Conservation (phyloP, 208 protist species). For the Acanthamoeba castellanii region DNA sequence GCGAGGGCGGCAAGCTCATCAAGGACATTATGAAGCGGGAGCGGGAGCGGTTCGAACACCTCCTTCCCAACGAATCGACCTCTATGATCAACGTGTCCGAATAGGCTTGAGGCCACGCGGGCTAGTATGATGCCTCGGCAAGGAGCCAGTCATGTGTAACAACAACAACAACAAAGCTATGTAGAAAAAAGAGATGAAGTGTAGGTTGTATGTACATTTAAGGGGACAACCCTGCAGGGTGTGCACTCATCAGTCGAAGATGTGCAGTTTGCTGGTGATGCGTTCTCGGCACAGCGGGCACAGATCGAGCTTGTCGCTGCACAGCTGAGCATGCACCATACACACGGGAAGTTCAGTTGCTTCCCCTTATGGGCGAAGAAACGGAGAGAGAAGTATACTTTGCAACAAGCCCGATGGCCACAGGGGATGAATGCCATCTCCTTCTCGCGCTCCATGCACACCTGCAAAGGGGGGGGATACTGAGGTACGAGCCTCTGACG, state of each 20-base stretch:
- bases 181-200: too few relatives aligned
- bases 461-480: not conserved
- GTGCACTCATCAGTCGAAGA: not conserved
- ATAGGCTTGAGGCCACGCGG: not conserved
- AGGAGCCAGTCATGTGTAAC: too few relatives aligned
- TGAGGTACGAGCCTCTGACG: not conserved
- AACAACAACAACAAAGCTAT: too few relatives aligned
- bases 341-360: too few relatives aligned
- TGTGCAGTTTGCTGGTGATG: not conserved
- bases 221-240: not conserved
- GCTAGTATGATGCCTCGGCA: too few relatives aligned
- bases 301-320: not conserved
- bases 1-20: slow-evolving; percentile 29
- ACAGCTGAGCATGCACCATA: not conserved
- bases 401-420: not conserved
- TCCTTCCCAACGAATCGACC: not conserved
- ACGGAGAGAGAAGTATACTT: too few relatives aligned
- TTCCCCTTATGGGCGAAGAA: too few relatives aligned
- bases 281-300: slow-evolving; percentile 14
- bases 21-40: slow-evolving; percentile 10
- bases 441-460: slow-evolving; percentile 22
- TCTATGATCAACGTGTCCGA: not conserved
- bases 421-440: slow-evolving; percentile 8
- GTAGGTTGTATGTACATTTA: not conserved
- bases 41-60: not conserved